phyloP scores from a whole-genome alignment of 768 basidiomycete genomes.

The Amylocystis lapponica region DNA sequence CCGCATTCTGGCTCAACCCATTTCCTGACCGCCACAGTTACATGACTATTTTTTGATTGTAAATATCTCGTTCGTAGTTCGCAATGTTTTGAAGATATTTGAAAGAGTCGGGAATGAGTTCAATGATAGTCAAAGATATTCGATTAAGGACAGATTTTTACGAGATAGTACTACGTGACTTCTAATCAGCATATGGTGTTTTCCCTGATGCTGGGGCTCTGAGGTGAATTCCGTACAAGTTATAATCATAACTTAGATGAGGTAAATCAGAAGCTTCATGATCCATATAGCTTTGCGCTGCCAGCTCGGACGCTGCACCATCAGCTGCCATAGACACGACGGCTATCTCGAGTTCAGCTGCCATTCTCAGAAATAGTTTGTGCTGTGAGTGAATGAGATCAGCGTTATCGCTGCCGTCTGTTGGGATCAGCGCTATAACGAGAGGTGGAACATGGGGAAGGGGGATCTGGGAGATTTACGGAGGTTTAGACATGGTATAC shows the following conservation, averaged over 20 bases:
- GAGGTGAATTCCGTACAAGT: neutral
- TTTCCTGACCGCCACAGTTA: conserved; percentile 27
- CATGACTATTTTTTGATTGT: conserved; percentile 7
- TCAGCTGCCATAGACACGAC: conserved; percentile 18
- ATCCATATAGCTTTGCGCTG: conserved; percentile 21
- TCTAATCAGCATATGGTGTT: too few relatives aligned
- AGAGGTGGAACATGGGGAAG: conserved; percentile 18
- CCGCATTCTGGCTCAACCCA: conserved; percentile 26
- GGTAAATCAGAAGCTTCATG: neutral
- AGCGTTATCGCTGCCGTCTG: conserved; percentile 20
- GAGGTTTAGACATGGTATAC: neutral
- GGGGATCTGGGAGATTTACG: conserved; percentile 13
- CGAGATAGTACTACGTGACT: too few relatives aligned
- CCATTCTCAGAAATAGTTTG: conserved; percentile 17
- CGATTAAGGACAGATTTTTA: too few relatives aligned
- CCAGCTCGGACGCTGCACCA: conserved; percentile 19
- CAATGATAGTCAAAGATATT: too few relatives aligned
- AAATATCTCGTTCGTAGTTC: too few relatives aligned
- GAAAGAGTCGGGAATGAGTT: too few relatives aligned
- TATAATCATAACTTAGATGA: neutral
- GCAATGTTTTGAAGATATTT: too few relatives aligned
- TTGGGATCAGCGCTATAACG: conserved; percentile 21
- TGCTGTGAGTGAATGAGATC: conserved; percentile 17
- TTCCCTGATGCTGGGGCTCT: too few relatives aligned
- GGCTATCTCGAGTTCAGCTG: conserved; percentile 8